phyloP scores from a whole-genome alignment of 495 filamentous ascomycete genomes.

The Trichoderma parareesei region DNA sequence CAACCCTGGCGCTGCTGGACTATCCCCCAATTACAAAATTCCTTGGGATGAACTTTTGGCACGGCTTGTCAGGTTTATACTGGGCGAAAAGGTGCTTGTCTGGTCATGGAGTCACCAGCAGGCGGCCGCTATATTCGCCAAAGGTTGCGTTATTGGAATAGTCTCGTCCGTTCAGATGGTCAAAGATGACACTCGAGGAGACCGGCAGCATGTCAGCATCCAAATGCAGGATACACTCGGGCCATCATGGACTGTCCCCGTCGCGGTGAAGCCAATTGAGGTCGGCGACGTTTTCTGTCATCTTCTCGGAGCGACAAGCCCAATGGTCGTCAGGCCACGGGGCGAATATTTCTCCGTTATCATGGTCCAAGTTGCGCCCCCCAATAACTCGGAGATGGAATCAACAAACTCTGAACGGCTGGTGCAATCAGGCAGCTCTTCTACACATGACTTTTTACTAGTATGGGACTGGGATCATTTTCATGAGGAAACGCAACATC shows the following conservation, averaged over 20 bases:
- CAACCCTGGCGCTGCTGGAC: neutral
- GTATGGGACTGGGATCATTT: neutral
- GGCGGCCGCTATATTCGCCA: neutral
- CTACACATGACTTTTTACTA: neutral
- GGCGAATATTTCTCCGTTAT: neutral
- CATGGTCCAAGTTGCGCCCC: neutral
- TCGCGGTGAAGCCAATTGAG: neutral
- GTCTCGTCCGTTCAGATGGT: neutral
- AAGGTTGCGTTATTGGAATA: neutral
- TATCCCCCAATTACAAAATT: neutral
- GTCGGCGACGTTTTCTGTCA: neutral
- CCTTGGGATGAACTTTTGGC: neutral
- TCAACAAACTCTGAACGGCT: neutral
- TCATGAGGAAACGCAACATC: neutral
- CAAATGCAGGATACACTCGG: neutral
- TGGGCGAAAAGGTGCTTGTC: neutral
- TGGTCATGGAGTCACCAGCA: neutral
- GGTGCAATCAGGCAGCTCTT: neutral
- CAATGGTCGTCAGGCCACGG: neutral
- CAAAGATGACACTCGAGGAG: neutral
- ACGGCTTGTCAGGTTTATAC: neutral
- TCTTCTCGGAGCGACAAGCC: neutral
- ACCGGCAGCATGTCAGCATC: neutral
- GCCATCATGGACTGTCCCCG: neutral
- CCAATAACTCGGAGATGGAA: neutral